Base-by-base conservation (phyloP, 768 basidiomycete species). In the Clavulina sp. region DNA sequence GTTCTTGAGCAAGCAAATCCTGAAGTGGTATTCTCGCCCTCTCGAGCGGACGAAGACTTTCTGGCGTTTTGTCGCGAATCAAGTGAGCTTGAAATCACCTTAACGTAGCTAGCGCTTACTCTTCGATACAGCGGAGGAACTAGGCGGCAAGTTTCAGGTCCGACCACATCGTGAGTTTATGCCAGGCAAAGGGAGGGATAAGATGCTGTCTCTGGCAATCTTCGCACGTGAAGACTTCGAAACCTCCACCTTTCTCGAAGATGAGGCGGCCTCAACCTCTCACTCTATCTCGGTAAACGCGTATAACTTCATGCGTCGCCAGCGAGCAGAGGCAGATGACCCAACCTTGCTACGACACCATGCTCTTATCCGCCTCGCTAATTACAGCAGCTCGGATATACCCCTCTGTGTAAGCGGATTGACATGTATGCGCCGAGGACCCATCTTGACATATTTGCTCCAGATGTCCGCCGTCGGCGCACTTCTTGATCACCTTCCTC, bases 381-480 rank as follows among this genome's bases (percentile, higher is more conserved):
- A 89, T 60, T 92, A 84, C 63, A 70, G 81, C 2, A 75, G 80
- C n/a, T 65, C 81, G 2, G 56, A 63, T 5, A 84, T 83, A 2
- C 80, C 83, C 9, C 72, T 85, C 54, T 87, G 87, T 58, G 93
- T 92, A 55, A 65, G 81, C 68, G 7, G 21, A 41, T 19, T n/a
- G 3, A 9, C n/a, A 6, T 31, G 24, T 29, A 21, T 32, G 3
- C 5, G 50, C 50, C n/a, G 48, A 33, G 18, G n/a, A 16, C n/a
- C 26, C 1, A 41, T 13, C 32, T 46, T 13, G 26, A 54, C 29
- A 48, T 13, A 41, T 31, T 4, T 18, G 19, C n/a, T 28, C 2
- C 49, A 97, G 93, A 68, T 95, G 55, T 77, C 84, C 4, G 81
- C 83, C 2, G 69, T 85, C 4, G 92, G 87, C 1, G 86, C 84